Conservation (phyloP, 2,329 filamentous ascomycete genomes). For the Alternaria burnsii region DNA sequence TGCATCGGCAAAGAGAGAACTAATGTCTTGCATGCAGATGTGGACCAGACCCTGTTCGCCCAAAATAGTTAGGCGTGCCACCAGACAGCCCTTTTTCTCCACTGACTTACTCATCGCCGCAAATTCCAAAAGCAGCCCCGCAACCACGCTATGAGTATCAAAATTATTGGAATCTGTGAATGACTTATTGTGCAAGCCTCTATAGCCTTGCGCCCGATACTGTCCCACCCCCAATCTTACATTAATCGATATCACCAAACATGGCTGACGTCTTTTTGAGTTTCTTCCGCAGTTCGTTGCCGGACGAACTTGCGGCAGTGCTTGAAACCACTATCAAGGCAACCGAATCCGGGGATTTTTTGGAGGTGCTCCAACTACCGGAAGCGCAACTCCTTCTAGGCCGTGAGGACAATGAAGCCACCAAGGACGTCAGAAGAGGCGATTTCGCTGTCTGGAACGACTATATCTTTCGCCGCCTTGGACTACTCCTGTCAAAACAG, state of each 20-base stretch:
- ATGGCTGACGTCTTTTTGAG: conserved; percentile 56
- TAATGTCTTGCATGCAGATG: conserved; percentile 2
- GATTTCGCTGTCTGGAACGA: conserved; percentile 56
- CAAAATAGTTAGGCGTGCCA: conserved; percentile 34
- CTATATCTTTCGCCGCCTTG: conserved; percentile 55
- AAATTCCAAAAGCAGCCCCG: conserved; percentile 33
- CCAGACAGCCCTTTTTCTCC: conserved; percentile 39
- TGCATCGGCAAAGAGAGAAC: background rate
- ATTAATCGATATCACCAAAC: conserved; percentile 5
- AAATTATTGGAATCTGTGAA: conserved; percentile 12
- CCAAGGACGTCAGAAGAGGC: conserved; percentile 39
- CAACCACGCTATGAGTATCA: conserved; percentile 22
- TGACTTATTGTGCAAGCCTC: background rate
- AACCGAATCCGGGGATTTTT: conserved; percentile 55
- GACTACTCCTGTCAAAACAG: conserved; percentile 46
- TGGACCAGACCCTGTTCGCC: conserved; percentile 12
- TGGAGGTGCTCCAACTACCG: conserved; percentile 49
- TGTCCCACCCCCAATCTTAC: background rate
- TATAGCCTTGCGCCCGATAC: background rate
- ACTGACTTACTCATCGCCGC: conserved; percentile 39
- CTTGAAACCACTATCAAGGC: conserved; percentile 50
- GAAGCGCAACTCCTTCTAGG: conserved; percentile 55
- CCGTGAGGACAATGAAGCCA: conserved; percentile 45
- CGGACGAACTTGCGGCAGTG: conserved; percentile 52
- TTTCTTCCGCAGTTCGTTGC: conserved; percentile 53